phyloP scores from a whole-genome alignment of 768 basidiomycete species.

The Aureoboletus auriporus region DNA sequence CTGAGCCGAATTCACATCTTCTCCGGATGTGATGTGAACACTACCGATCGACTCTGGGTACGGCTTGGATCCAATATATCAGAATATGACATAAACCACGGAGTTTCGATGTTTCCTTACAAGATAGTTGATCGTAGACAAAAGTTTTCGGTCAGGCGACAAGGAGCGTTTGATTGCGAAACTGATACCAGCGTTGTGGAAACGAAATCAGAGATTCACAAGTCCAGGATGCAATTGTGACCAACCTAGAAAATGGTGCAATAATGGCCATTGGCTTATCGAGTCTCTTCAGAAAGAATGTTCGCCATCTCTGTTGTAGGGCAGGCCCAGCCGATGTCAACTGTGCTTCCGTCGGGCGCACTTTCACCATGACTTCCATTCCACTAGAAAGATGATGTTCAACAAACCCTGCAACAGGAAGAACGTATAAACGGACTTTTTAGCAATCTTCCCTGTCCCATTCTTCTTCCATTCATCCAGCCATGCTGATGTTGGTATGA shows the following conservation, averaged over 20 bases:
- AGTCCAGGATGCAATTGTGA: not conserved
- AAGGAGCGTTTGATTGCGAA: too few relatives aligned
- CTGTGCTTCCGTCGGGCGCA: slow-evolving; percentile 21
- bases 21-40: slow-evolving; percentile 42
- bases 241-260: slow-evolving; percentile 38
- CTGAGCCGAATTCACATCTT: slow-evolving; percentile 37
- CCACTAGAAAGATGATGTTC: slow-evolving; percentile 5
- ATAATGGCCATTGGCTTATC: slow-evolving; percentile 33
- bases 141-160: too few relatives aligned
- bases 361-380: slow-evolving; percentile 16
- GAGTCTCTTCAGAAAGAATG: slow-evolving; percentile 9
- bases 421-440: slow-evolving; percentile 41
- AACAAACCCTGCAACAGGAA: not conserved
- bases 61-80: slow-evolving; percentile 8
- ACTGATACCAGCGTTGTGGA: too few relatives aligned
- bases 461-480: slow-evolving; percentile 29
- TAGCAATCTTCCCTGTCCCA: slow-evolving; percentile 45
- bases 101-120: too few relatives aligned
- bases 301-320: slow-evolving; percentile 19
- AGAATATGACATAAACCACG: not conserved
- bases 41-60: slow-evolving; percentile 45
- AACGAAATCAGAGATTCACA: not conserved
- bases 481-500: slow-evolving; percentile 19
- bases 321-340: slow-evolving; percentile 16
- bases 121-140: too few relatives aligned